A percentile compares a stretch with the other conserved stretches of the same genome.
phyloP scores from a whole-genome alignment of 2,329 filamentous ascomycete species.

The Ophiostoma tasmaniense region DNA sequence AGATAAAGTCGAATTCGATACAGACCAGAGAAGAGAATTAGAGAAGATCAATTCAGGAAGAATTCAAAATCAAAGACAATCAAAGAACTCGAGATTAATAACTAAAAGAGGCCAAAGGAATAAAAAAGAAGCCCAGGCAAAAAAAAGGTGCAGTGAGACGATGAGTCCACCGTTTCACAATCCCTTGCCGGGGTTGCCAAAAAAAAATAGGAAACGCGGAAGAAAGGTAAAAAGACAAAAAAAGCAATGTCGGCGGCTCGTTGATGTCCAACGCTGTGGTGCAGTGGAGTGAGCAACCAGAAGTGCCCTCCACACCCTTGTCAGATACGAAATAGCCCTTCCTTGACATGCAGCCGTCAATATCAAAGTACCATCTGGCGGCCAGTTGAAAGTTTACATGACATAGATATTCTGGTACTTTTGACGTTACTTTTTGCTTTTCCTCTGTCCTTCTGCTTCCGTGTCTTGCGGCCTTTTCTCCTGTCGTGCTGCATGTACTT shows the following conservation, averaged over 20 bases:
- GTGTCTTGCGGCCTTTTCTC: not conserved
- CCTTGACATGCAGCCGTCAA: not conserved
- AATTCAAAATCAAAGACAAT: not conserved
- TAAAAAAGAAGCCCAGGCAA: not conserved
- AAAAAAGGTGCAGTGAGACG: not conserved
- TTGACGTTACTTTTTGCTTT: not conserved
- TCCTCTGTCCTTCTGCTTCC: not conserved
- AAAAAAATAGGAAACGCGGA: not conserved
- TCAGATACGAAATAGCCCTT: not conserved
- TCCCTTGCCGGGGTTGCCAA: not conserved
- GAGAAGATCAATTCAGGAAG: not conserved
- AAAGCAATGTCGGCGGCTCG: not conserved
- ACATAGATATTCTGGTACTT: not conserved
- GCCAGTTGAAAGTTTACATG: not conserved
- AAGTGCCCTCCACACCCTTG: not conserved
- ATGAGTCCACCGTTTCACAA: slow-evolving; percentile 7
- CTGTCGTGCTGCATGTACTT: not conserved
- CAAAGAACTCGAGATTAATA: not conserved
- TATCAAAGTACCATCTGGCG: not conserved
- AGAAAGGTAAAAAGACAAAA: not conserved
- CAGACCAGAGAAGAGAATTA: not conserved
- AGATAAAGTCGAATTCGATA: not conserved
- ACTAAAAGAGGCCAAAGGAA: not conserved
- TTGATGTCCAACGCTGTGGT: slow-evolving; percentile 7
- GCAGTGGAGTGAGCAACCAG: not conserved